Conservation (phyloP, 2,329 filamentous ascomycete species). For the Ophiostoma pallidulum region DNA sequence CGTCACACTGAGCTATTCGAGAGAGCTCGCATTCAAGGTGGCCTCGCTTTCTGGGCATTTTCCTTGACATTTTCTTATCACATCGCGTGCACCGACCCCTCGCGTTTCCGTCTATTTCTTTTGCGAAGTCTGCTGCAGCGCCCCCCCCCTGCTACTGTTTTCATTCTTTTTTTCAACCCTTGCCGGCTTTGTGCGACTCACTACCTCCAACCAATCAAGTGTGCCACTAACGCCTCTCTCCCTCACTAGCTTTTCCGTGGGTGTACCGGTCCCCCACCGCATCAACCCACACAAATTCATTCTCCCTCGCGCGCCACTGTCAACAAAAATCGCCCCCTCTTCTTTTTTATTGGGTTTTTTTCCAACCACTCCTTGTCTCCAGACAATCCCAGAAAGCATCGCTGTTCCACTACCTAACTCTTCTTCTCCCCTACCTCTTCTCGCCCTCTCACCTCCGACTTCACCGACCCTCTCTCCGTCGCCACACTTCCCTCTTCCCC, state of each 20-base stretch:
- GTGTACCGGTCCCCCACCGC: conserved; percentile 7
- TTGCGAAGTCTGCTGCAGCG: not conserved
- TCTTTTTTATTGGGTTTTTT: conserved; percentile 13
- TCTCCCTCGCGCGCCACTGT: conserved; percentile 14
- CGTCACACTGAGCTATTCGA: too few species aligned
- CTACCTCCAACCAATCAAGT: conserved; percentile 12
- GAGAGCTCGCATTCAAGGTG: too few species aligned
- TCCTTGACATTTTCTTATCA: not conserved
- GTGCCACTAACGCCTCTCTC: conserved; percentile 8
- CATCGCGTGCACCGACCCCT: not conserved
- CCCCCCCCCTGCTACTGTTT: not conserved
- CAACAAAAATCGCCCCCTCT: conserved; percentile 12
- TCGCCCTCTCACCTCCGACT: not conserved
- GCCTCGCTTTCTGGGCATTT: too few species aligned
- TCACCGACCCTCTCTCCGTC: conserved; percentile 2
- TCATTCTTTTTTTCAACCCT: conserved; percentile 5
- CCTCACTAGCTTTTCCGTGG: conserved; percentile 10
- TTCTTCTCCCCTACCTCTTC: not conserved
- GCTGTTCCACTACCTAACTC: not conserved
- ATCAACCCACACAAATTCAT: conserved; percentile 13
- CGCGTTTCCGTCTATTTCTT: not conserved
- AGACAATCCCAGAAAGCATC: conserved; percentile 2
- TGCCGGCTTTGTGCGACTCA: conserved; percentile 10
- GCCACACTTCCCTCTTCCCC: conserved; percentile 17
- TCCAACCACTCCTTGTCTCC: not conserved